phyloP scores from a whole-genome alignment of 2,329 filamentous ascomycete genomes.

The Aschersonia sp. region DNA sequence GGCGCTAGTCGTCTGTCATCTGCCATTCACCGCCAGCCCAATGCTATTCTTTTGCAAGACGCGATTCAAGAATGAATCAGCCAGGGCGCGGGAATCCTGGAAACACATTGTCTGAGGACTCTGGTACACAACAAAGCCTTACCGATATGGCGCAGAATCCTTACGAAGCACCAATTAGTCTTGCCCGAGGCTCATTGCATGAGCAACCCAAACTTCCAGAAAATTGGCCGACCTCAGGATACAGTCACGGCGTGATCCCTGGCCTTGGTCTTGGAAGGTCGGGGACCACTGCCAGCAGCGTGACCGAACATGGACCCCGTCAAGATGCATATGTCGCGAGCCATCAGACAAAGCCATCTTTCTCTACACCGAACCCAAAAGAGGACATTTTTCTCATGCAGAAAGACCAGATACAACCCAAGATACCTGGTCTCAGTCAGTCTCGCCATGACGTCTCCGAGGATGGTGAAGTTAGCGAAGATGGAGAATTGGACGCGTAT shows the following conservation, averaged over 20 bases:
- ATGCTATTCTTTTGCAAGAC: background rate
- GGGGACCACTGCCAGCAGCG: conserved; percentile 2
- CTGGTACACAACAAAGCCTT: conserved; percentile 9
- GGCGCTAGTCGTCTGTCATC: background rate
- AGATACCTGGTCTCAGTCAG: conserved; percentile 2
- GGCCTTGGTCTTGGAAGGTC: conserved; percentile 17
- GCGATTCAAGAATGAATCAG: conserved; percentile 14
- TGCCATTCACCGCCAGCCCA: background rate
- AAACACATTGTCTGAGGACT: conserved; percentile 10
- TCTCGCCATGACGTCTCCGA: conserved; percentile 26
- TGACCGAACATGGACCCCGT: conserved; percentile 7
- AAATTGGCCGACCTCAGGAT: conserved; percentile 12
- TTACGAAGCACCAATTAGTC: background rate
- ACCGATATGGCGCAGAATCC: conserved; percentile 3
- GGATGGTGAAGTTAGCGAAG: conserved; percentile 67
- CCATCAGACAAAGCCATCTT: background rate
- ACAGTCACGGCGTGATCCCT: conserved; percentile 14
- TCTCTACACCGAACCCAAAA: too few species aligned
- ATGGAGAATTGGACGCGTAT: conserved; percentile 39
- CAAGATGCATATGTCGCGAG: conserved; percentile 1
- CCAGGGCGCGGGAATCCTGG: conserved; percentile 9
- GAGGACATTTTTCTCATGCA: too few species aligned
- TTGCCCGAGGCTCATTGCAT: background rate
- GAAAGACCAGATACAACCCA: background rate
- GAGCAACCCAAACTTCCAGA: conserved; percentile 2